Evolutionary conservation across 2,329 filamentous ascomycete genomes (phyloP), one percentile per base, ranked within the genome.

Genomic region (Beauveria asiatica): DNA sequence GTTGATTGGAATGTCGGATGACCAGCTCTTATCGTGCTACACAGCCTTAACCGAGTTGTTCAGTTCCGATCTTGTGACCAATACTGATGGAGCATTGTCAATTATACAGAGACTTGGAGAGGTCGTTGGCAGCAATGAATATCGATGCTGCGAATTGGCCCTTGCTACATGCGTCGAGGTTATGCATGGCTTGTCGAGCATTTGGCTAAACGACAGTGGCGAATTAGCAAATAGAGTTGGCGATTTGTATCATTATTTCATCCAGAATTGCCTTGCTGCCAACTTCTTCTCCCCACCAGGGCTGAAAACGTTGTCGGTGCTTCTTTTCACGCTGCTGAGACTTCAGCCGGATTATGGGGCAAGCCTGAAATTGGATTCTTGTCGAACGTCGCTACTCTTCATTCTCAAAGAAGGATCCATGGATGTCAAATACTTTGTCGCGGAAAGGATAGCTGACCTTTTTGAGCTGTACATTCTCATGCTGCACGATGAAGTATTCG

Each of bases 401-500:
- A 83, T 97, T 23, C 76, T 97, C 8, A 76, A 81, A 46, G 77
- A 81, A 16, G 85, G 87, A 1, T 78, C 83, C 57, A 83, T 93
- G 67, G 72, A 78, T 11, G 87, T 94, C 51, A 94, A 95, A 67
- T 92, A 89, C 67, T 83, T 82, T 62, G 83, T 96, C 57, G 87
- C 88, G 0, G 78, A 83, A 59, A 80, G 81, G 3, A 76, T 97
- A 19, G 83, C 90, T 0, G 77, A 78, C 6, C 79, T 99, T 27
- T 99, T 99, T 70, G 82, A 85, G 13, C 80, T 89, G 1, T 97
- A 89, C 68, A 80, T 92, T n/a, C 79, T 97, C 1, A 88, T 87
- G 65, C 80, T 88, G 50, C 94, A 99, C 66, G 90, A 95, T 61
- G 83, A 85, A 6, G 84, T 97, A 16, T 91, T 97, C 64, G 80